These are phyloP conservation scores for Pinus albicaulis DNA, from an alignment of 75 land plant species.

Conservation along the genomic window DNA sequence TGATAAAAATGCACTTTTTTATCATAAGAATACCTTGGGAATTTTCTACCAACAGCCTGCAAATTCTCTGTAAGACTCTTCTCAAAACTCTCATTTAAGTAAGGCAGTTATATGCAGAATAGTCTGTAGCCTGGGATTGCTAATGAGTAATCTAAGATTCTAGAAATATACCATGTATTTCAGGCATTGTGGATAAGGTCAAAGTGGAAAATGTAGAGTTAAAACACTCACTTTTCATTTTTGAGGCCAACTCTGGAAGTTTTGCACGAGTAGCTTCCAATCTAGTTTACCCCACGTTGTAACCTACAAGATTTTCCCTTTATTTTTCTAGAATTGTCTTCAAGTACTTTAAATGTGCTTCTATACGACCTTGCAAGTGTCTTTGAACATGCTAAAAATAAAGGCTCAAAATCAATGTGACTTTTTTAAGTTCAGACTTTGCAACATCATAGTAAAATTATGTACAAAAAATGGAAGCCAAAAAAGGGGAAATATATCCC, in stretches of 20 bases:
- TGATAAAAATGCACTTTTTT: not conserved
- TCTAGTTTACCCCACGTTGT: constrained; percentile 38
- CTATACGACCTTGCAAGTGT: constrained; percentile 86
- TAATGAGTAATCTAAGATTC: not conserved
- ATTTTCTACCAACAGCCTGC: not conserved
- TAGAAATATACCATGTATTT: not conserved
- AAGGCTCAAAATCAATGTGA: not conserved
- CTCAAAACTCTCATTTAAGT: constrained; percentile 25
- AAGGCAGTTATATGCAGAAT: constrained; percentile 28
- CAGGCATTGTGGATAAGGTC: not conserved
- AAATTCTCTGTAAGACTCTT: not conserved
- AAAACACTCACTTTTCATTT: constrained; percentile 45
- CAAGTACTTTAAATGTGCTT: constrained; percentile 95
- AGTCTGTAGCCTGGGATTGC: constrained; percentile 17
- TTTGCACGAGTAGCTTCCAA: constrained; percentile 78
- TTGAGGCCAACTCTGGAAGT: constrained; percentile 64
- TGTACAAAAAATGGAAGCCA: not conserved
- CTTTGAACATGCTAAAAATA: constrained; percentile 65
- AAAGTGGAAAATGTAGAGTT: constrained; percentile 9
- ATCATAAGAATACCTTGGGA: not conserved
- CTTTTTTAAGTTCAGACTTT: not conserved
- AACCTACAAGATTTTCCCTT: constrained; percentile 66
- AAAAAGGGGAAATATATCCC: not conserved
- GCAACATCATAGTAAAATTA: not conserved
- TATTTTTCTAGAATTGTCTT: constrained; percentile 90